Evolutionary conservation across 306 rosid genomes (phyloP), one percentile per base, ranked within the genome.

Genomic region (Cucurbita ficifolia): DNA sequence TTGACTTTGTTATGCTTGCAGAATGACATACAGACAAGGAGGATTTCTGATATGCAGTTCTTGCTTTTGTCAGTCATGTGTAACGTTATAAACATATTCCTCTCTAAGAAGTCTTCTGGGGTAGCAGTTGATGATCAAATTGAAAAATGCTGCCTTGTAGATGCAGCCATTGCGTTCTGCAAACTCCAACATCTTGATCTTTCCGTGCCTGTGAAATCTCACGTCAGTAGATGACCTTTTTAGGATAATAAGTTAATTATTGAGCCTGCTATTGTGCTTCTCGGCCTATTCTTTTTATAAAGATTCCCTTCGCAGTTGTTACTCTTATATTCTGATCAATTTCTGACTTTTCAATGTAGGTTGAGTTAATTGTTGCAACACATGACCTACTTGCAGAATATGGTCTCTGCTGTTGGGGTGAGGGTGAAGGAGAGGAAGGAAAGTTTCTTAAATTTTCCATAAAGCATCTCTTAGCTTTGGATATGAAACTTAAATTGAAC

Each of bases 341-440:
- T 71, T 78, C 52, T 16, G 22, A 55, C 72, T 22, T 72, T 24
- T 74, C 70, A 39, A 84, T 76, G 59, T 86, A 94, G 98, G 97
- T 90, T 76, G 98, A 94, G 78, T 85, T 90, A 79, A 87, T 94
- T 86, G 97, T 87, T 79, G 90, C 96, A 73, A 89, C 69, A n/a
- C 98, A 94, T 83, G 96, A 90, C 83, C 82, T 89, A 79, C 97
- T 94, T 65, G 97, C 96, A 42, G 98, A 90, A 81, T 85, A 88
- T 75, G 98, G 97, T 76, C 90, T 94, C 80, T 94, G 98, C 83
- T 94, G 98, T 79, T 87, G 80, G 45, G 89, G 96, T 65, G 87
- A 85, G 77, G 90, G 90, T 35, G 86, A 87, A 76, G 90, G 89
- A 51, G 97, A 87, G 81, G 96, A 94, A 86, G 97, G 96, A 82